phyloP scores from a whole-genome alignment of 2,329 filamentous ascomycete genomes.

The Tolypocladium ovalisporum region DNA sequence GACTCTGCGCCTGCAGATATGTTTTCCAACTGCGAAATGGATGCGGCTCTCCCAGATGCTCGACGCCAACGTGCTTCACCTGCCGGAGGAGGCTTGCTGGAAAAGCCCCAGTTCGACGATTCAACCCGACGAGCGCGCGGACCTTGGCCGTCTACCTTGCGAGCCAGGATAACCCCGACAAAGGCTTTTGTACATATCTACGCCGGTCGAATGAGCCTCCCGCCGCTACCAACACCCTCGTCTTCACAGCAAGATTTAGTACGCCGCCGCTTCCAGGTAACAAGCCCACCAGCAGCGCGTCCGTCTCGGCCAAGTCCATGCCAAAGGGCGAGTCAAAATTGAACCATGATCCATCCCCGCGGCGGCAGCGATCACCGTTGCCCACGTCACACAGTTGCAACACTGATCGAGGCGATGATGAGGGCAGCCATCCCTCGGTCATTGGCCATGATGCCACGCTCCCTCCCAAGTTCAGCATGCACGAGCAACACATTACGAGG shows the following conservation, averaged over 20 bases:
- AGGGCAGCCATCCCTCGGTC: not conserved
- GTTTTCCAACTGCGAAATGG: conserved; percentile 74
- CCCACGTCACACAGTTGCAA: not conserved
- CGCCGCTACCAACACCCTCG: conserved; percentile 34
- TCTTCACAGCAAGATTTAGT: conserved; percentile 25
- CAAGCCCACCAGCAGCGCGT: not conserved
- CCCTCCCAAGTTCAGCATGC: conserved; percentile 23
- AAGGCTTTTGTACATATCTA: conserved; percentile 51
- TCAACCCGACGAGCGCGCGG: conserved; percentile 71
- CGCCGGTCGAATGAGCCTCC: conserved; percentile 29
- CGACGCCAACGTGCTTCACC: conserved; percentile 70
- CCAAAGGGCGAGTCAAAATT: not conserved
- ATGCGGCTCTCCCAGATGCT: conserved; percentile 59
- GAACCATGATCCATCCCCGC: not conserved
- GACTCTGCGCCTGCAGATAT: conserved; percentile 42
- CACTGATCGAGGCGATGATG: not conserved
- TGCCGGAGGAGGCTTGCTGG: conserved; percentile 58
- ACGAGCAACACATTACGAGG: conserved; percentile 36
- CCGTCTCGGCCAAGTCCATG: not conserved
- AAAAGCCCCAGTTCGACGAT: conserved; percentile 61
- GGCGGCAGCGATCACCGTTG: not conserved
- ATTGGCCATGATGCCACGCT: not conserved
- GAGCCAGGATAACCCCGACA: conserved; percentile 66
- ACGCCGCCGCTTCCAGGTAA: conserved; percentile 3
- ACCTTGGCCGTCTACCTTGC: conserved; percentile 73